These are phyloP conservation scores for Zoysia matrella DNA, from an alignment of 202 grass and related monocot species.

Conservation along the genomic window DNA sequence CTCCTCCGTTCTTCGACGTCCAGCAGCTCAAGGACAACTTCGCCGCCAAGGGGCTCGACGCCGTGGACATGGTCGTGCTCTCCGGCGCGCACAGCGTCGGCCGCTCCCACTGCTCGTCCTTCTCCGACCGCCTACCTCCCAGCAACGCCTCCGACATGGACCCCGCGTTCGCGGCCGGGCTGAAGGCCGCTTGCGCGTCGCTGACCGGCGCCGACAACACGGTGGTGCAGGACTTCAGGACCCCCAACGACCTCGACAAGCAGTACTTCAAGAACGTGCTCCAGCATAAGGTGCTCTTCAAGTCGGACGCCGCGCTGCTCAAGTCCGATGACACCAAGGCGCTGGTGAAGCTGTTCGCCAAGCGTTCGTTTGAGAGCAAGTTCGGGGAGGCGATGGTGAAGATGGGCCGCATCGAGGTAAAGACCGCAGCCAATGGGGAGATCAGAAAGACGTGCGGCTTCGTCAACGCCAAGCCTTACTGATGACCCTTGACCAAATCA, in stretches of 20 bases:
- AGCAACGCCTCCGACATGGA: too few species aligned
- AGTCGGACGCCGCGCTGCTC: slow-evolving; percentile 54
- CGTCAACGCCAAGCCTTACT: slow-evolving; percentile 6
- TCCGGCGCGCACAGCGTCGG: too few species aligned
- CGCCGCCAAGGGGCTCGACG: slow-evolving; percentile 18
- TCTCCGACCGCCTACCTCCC: too few species aligned
- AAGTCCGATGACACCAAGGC: neutral
- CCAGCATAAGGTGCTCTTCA: slow-evolving; percentile 43
- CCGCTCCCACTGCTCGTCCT: too few species aligned
- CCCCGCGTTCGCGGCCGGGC: neutral
- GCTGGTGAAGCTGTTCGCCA: neutral
- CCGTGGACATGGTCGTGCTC: too few species aligned
- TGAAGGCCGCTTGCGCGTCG: slow-evolving; percentile 28
- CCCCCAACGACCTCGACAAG: slow-evolving; percentile 42
- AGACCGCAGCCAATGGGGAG: slow-evolving; percentile 39
- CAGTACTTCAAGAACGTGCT: slow-evolving; percentile 51
- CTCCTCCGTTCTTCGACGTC: slow-evolving; percentile 49
- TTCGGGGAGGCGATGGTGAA: slow-evolving; percentile 57
- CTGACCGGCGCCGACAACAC: neutral
- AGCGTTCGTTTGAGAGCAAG: slow-evolving; percentile 17
- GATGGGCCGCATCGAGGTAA: slow-evolving; percentile 49
- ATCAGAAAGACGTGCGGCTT: slow-evolving; percentile 46
- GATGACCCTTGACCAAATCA: neutral
- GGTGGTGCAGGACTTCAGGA: slow-evolving; percentile 46
- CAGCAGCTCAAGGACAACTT: slow-evolving; percentile 39